Base-by-base conservation (phyloP, 495 filamentous ascomycete genomes). In the Trichoderma virens region DNA sequence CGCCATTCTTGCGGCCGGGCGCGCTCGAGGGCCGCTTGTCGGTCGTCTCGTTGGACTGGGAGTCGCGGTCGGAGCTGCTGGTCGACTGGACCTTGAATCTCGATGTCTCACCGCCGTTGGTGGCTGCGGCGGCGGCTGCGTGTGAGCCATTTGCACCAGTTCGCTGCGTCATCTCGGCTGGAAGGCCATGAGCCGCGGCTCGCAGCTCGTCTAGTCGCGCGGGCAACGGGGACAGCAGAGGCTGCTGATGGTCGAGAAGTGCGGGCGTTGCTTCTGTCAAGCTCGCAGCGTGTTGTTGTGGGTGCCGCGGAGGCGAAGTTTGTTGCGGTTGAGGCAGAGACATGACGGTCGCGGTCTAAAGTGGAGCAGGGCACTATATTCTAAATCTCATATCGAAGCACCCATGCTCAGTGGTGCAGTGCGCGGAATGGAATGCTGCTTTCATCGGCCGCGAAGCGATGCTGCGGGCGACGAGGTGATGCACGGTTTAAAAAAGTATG, bases 11-110 rank as follows among this genome's bases (percentile, higher is more conserved):
- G 45, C 60, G 34, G 60, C 66, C 66, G n/a, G 66, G 66, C 16
- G 66, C 66, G 47, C 66, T 67, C 23, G 63, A 64, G 5, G 66
- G 66, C 31, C 66, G 63, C 43, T 38, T 56, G 59, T 59, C 64
- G 18, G 7, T 23, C 2, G 30, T n/a, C 31, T 65, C 56, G 56
- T 60, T 62, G 16, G 62, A 30, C 31, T 30, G 45, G 25, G 47
- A 38, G 20, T 64, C 61, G 51, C n/a, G 27, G 39, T 45, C 32
- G 61, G 39, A 38, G 61, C 39, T 41, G 34, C 38, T 28, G 39
- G 32, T 31, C 6, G 61, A 30, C 35, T 30, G 34, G 34, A 41
- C 39, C 35, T 43, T 38, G 61, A 62, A 62, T 13, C 61, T 20
- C 35, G 61, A 62, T 20, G 61, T 62, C 39, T 62, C 28, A 27